These are phyloP conservation scores for Conringia planisiliqua DNA, from an alignment of 345 rosid genomes.

Conservation along the genomic window DNA sequence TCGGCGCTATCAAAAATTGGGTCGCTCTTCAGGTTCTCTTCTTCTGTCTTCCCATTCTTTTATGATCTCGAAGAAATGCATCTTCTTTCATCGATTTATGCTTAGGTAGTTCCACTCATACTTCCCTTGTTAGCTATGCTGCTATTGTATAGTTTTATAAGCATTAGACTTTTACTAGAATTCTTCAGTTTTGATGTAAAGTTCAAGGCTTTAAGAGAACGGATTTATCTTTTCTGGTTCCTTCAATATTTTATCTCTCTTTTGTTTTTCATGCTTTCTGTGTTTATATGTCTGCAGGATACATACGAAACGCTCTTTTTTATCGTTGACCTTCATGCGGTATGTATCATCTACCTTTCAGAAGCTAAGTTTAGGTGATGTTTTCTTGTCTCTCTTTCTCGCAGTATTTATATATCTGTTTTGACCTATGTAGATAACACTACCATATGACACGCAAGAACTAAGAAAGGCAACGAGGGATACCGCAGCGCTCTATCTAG, in stretches of 20 bases:
- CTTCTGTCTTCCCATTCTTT: no score
- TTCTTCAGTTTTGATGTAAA: not conserved
- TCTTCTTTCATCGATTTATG: not conserved
- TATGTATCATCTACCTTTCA: slow-evolving; percentile 31
- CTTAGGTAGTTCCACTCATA: not conserved
- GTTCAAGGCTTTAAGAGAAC: not conserved
- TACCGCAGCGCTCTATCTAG: slow-evolving; percentile 86
- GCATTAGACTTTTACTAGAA: not conserved
- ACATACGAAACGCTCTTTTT: slow-evolving; percentile 79
- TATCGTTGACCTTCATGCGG: slow-evolving; percentile 89
- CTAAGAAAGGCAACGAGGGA: slow-evolving; percentile 71
- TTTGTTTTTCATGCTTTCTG: not conserved
- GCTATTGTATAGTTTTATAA: not conserved
- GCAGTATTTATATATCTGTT: not conserved
- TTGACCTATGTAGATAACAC: slow-evolving; percentile 50
- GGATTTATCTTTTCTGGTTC: not conserved
- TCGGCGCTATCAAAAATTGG: slow-evolving; percentile 91
- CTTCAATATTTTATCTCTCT: not conserved
- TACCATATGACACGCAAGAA: slow-evolving; percentile 68
- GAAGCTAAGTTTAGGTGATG: not conserved
- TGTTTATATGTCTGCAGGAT: slow-evolving; percentile 50
- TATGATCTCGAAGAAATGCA: no score
- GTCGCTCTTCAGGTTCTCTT: slow-evolving; percentile 64
- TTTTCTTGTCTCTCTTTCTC: not conserved
- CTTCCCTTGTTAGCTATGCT: not conserved